A percentile compares a stretch with the other conserved stretches of the same genome.
Conservation (phyloP, 495 filamentous ascomycete genomes). For the Hypoxylon fuscum region DNA sequence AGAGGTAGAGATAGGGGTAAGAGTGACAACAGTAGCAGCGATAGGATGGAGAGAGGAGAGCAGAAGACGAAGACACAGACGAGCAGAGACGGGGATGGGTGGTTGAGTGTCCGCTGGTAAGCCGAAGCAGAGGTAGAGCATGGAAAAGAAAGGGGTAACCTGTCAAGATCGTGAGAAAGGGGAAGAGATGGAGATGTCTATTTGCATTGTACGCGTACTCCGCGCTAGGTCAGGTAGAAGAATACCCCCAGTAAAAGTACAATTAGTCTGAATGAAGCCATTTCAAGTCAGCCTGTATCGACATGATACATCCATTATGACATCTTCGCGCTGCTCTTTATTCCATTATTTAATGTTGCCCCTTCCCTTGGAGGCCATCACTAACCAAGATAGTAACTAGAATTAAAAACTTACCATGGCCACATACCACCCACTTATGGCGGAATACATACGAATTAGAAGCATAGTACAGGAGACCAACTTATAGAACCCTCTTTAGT, state of each 20-base stretch:
- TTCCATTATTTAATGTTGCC: no score
- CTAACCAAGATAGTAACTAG: no score
- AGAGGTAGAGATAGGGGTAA: not conserved
- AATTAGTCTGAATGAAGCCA: slow-evolving; percentile 1
- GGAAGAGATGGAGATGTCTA: not conserved
- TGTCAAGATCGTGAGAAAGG: not conserved
- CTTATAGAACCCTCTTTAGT: no score
- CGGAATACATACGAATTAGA: no score
- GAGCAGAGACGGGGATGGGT: slow-evolving; percentile 8
- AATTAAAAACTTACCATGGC: no score
- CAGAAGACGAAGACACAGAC: not conserved
- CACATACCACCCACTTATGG: no score
- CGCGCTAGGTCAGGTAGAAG: slow-evolving; percentile 4
- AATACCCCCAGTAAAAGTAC: slow-evolving; percentile 24
- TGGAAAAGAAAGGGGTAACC: not conserved
- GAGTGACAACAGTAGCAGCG: not conserved
- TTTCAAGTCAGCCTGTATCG: no score
- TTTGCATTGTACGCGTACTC: not conserved
- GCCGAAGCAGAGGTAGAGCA: not conserved
- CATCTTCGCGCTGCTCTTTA: no score
- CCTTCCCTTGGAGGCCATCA: no score
- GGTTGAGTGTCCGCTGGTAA: slow-evolving; percentile 29
- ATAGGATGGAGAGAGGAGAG: not conserved
- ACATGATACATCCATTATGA: no score
- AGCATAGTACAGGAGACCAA: no score